phyloP scores from a whole-genome alignment of 495 filamentous ascomycete species.

The Aspergillus baeticus region DNA sequence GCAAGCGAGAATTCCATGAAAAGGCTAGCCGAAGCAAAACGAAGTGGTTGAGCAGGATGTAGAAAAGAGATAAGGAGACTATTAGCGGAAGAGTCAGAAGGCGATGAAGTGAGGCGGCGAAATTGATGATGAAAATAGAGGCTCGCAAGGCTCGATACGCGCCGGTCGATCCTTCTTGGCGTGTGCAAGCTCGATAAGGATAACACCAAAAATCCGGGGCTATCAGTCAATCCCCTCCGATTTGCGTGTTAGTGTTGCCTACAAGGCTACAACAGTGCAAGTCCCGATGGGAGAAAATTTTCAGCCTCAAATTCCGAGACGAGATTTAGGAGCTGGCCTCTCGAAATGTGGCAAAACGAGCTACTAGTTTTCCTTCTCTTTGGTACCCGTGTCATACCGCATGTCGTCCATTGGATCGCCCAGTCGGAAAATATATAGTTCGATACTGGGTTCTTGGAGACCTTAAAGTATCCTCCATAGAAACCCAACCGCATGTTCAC shows the following conservation, averaged over 20 bases:
- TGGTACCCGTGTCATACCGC: too few species aligned
- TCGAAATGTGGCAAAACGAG: too few species aligned
- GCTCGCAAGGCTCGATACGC: neutral
- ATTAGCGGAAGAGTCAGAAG: neutral
- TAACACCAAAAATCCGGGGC: neutral
- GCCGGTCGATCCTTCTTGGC: slow-evolving; percentile 1
- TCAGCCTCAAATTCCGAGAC: too few species aligned
- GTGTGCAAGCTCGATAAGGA: neutral
- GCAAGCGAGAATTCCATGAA: neutral
- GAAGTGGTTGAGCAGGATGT: neutral
- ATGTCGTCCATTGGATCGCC: too few species aligned
- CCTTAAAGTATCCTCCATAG: too few species aligned
- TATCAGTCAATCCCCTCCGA: neutral
- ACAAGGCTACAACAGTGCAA: too few species aligned
- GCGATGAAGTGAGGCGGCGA: neutral
- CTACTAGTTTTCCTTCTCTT: too few species aligned
- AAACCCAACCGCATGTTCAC: too few species aligned
- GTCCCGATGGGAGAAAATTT: too few species aligned
- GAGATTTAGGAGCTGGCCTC: too few species aligned
- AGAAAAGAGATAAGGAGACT: neutral
- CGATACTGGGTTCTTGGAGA: too few species aligned
- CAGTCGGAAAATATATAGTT: too few species aligned
- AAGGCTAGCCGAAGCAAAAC: neutral
- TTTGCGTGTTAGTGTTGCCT: neutral
- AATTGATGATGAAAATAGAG: neutral